These are phyloP conservation scores for Immersiporthe knoxdaviesiana DNA, from an alignment of 2,329 filamentous ascomycete genomes.

Conservation along the genomic window DNA sequence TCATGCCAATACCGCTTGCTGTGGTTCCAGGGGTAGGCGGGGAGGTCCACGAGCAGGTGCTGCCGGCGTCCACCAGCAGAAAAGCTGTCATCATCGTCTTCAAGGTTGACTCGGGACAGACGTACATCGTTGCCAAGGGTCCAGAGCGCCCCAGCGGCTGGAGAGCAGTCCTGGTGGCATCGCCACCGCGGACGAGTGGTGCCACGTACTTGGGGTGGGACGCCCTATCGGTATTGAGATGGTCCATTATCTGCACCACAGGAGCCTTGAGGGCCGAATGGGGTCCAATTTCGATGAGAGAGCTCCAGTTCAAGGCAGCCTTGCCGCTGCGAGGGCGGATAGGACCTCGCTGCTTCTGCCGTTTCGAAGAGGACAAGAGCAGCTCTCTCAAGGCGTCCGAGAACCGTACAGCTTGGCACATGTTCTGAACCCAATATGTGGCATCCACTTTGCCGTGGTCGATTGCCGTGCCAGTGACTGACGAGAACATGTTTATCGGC, in stretches of 20 bases:
- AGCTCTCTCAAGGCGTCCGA: slow-evolving; percentile 19
- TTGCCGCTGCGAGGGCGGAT: not conserved
- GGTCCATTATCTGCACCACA: not conserved
- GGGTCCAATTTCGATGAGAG: slow-evolving; percentile 9
- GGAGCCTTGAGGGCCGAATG: slow-evolving; percentile 14
- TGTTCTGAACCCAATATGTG: slow-evolving; percentile 13
- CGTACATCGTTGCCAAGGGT: not conserved
- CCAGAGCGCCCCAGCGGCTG: slow-evolving; percentile 5
- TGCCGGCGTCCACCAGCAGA: not conserved
- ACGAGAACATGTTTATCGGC: slow-evolving; percentile 4
- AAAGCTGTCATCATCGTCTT: not conserved
- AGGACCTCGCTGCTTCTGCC: not conserved
- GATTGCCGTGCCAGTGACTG: not conserved
- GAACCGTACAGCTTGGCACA: slow-evolving; percentile 9
- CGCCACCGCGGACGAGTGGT: not conserved
- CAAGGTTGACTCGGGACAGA: not conserved
- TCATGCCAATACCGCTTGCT: slow-evolving; percentile 35
- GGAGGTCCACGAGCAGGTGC: slow-evolving; percentile 32
- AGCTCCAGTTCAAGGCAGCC: not conserved
- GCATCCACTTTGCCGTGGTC: not conserved
- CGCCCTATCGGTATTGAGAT: not conserved
- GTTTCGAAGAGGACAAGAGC: not conserved
- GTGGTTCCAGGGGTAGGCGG: slow-evolving; percentile 36
- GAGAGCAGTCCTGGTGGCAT: not conserved
- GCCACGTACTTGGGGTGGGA: not conserved